Base-by-base conservation (phyloP, 805 yeast genomes). In the Dipodascopsis tothii region DNA sequence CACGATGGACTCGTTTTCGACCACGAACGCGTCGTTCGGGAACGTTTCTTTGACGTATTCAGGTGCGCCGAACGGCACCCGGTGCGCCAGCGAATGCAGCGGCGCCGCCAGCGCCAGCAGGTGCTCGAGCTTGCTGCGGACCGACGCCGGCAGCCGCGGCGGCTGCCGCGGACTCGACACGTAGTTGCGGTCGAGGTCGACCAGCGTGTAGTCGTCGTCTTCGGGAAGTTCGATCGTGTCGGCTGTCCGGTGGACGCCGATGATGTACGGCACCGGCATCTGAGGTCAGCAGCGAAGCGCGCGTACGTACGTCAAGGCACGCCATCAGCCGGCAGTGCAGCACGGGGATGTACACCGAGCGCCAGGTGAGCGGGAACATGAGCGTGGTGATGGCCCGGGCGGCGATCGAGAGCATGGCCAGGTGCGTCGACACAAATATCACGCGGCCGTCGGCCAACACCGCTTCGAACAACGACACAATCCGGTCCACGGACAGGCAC, bases 231-330 rank as follows among this genome's bases (percentile, higher is more conserved):
- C 21, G 17, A 35, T 38, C 6, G 37, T 9, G 6, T 35, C 40
- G 3, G 30, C 21, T 5, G 39, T n/a, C 4, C 46, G 33, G 16
- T 44, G 48, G 5, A 49, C 30, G 3, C 55, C 55, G 14, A 51
- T 51, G n/a, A 51, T 49, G 28, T 49, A 51, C 4, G 54, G 50
- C 9, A 50, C 53, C 16, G 55, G 55, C 30, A 46, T 40, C n/a
- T n/a, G n/a, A n/a, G n/a, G n/a, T n/a, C n/a, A n/a, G n/a, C n/a
- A n/a, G n/a, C n/a, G n/a, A n/a, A n/a, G n/a, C n/a, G n/a, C n/a
- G n/a, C n/a, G n/a, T n/a, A n/a, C n/a, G n/a, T n/a, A n/a, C n/a
- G n/a, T 49, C 55, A 7, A 51, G 48, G 32, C 55, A 51, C 17
- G 45, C 37, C 1, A 42, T 30, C 25, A 51, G 42, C n/a, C 55